Conservation (phyloP, 78 protist species). For the Dictyostelium firmibasis region DNA sequence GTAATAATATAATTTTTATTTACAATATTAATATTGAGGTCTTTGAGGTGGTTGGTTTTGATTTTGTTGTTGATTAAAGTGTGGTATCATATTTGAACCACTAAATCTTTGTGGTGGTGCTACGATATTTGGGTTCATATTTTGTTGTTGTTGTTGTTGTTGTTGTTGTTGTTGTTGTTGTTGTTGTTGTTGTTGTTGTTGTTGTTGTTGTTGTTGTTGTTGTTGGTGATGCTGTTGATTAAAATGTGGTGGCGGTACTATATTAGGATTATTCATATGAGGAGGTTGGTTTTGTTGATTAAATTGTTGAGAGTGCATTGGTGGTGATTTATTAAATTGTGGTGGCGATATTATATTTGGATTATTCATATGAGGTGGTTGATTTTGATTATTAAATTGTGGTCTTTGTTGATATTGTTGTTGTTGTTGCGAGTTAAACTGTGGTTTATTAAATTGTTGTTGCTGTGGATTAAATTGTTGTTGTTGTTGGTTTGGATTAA, state of each 20-base stretch:
- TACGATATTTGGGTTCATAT: neutral
- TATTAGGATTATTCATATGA: neutral
- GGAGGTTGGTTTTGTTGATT: neutral
- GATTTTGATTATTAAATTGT: neutral
- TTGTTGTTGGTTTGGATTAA: constrained; percentile 5
- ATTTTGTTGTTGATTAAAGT: neutral
- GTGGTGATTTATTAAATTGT: constrained; percentile 29
- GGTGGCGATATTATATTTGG: neutral
- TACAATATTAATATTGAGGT: constrained; percentile 9
- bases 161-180: constrained; percentile 31
- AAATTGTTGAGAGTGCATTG: neutral
- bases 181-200: neutral
- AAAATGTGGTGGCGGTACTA: neutral
- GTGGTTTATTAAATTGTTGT: neutral
- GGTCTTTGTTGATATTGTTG: neutral
- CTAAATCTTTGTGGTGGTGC: constrained; percentile 3
- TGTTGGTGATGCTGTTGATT: constrained; percentile 19
- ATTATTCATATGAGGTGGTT: neutral
- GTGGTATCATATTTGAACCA: neutral
- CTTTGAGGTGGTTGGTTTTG: neutral
- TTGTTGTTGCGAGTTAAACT: constrained; percentile 14
- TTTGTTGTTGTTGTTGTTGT: neutral
- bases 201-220: constrained; percentile 12
- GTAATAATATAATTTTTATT: too few relatives aligned
- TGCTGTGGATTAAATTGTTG: constrained; percentile 24